Evolutionary conservation across 148 eudicot genomes (phyloP).

Genomic region (Nepenthes mirabilis): DNA sequence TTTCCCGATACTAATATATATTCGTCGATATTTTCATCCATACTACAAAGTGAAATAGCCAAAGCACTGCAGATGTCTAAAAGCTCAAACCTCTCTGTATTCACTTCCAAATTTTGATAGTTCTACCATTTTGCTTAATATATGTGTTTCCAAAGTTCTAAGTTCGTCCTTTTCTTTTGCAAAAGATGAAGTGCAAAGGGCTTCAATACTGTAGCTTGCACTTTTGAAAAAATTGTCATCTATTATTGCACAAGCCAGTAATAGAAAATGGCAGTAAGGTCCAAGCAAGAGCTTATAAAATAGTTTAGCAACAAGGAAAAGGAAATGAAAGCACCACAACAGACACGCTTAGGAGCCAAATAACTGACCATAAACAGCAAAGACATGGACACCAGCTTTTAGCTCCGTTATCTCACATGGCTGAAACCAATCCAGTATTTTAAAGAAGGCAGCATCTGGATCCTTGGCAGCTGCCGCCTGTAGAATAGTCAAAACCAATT

Average conservation of each 20-base stretch:
- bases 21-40: not conserved
- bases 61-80: no score
- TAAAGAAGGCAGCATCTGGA: conserved; percentile 86
- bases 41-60: conserved; percentile 67
- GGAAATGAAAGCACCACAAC: no score
- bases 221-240: conserved; percentile 95
- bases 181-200: conserved; percentile 57
- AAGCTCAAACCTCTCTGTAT: no score
- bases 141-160: conserved; percentile 64
- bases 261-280: conserved; percentile 1
- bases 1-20: no score
- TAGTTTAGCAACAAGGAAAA: no score
- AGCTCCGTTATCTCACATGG: conserved; percentile 81
- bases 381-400: conserved; percentile 79
- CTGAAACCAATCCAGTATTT: conserved; percentile 81
- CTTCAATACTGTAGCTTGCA: conserved; percentile 80
- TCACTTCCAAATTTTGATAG: conserved; percentile 69
- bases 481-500: conserved; percentile 1
- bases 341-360: not conserved
- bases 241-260: conserved; percentile 12
- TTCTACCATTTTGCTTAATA: conserved; percentile 75
- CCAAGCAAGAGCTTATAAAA: no score
- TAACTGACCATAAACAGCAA: conserved; percentile 80
- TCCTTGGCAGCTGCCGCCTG: conserved; percentile 77
- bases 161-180: conserved; percentile 65